Percentiles rank a stretch among this genome's conserved stretches.
phyloP scores from a whole-genome alignment of 768 basidiomycete genomes.

The Kwoniella pini region DNA sequence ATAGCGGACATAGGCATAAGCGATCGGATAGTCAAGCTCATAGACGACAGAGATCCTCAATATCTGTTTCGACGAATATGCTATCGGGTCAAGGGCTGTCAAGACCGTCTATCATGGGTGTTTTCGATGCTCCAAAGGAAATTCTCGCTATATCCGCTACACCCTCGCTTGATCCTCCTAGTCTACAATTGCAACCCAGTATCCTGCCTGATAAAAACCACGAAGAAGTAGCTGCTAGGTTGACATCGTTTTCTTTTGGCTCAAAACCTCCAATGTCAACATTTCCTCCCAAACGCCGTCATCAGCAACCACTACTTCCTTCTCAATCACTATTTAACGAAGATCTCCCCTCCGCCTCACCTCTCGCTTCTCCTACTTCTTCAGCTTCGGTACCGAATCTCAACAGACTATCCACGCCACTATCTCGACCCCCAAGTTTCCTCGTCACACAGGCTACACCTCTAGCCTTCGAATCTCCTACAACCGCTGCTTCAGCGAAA shows the following conservation, averaged over 20 bases:
- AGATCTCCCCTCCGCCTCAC: constrained; percentile 12
- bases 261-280: constrained; percentile 26
- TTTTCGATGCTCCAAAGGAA: constrained; percentile 26
- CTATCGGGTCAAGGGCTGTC: constrained; percentile 11
- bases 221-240: constrained; percentile 21
- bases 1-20: constrained; percentile 16
- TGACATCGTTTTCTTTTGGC: constrained; percentile 42
- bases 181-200: background rate
- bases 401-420: constrained; percentile 29
- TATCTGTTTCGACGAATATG: constrained; percentile 7
- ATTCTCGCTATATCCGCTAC: constrained; percentile 44
- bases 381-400: constrained; percentile 7
- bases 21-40: constrained; percentile 27
- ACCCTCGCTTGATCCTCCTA: constrained; percentile 26
- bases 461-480: constrained; percentile 13
- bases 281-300: constrained; percentile 7
- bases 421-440: constrained; percentile 40
- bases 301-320: constrained; percentile 20
- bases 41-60: constrained; percentile 21
- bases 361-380: constrained; percentile 21
- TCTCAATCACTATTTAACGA: constrained; percentile 27
- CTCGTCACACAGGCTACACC: constrained; percentile 43
- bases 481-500: constrained; percentile 8
- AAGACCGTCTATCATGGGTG: constrained; percentile 17
- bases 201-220: constrained; percentile 24